Evolutionary conservation across 2,329 filamentous ascomycete genomes (phyloP).

Genomic region (Camillea tinctor): DNA sequence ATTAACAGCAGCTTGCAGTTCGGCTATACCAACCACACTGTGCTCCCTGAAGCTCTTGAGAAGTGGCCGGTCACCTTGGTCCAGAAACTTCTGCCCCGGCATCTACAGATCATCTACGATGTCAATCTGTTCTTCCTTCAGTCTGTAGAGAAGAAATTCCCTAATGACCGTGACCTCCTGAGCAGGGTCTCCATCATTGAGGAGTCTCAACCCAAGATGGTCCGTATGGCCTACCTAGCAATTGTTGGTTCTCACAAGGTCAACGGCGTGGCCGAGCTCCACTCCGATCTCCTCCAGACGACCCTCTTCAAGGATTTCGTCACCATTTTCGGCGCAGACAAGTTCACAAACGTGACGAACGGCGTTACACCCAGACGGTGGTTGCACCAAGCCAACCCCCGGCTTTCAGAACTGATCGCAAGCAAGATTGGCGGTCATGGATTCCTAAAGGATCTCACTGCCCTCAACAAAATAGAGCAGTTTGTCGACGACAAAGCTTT

Average conservation of each 20-base stretch:
- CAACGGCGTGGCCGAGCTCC: constrained; percentile 95
- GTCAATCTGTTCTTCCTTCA: constrained; percentile 96
- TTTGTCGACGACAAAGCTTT: constrained; percentile 84
- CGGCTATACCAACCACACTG: constrained; percentile 98
- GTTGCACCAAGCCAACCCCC: constrained; percentile 96
- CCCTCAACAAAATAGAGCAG: constrained; percentile 82
- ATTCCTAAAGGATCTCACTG: constrained; percentile 87
- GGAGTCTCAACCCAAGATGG: constrained; percentile 95
- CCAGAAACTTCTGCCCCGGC: constrained; percentile 88
- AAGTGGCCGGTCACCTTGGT: constrained; percentile 96
- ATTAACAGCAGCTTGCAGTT: constrained; percentile 50
- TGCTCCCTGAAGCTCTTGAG: constrained; percentile 93
- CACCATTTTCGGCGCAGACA: constrained; percentile 88
- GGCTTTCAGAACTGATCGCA: constrained; percentile 86
- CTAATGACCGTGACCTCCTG: constrained; percentile 83
- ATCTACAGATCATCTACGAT: constrained; percentile 96
- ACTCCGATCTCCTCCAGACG: constrained; percentile 96
- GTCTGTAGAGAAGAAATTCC: constrained; percentile 84
- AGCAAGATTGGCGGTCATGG: constrained; percentile 80
- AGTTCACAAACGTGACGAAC: constrained; percentile 98
- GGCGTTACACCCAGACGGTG: constrained; percentile 94
- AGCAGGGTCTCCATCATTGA: constrained; percentile 93
- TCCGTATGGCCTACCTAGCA: constrained; percentile 93
- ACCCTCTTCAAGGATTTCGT: constrained; percentile 99
- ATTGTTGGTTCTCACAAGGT: constrained; percentile 99